Percentiles rank a stretch among this genome's conserved stretches.
Evolutionary conservation across 2,329 filamentous ascomycete genomes (phyloP).

Genomic region (Ceratocystis harringtonii): DNA sequence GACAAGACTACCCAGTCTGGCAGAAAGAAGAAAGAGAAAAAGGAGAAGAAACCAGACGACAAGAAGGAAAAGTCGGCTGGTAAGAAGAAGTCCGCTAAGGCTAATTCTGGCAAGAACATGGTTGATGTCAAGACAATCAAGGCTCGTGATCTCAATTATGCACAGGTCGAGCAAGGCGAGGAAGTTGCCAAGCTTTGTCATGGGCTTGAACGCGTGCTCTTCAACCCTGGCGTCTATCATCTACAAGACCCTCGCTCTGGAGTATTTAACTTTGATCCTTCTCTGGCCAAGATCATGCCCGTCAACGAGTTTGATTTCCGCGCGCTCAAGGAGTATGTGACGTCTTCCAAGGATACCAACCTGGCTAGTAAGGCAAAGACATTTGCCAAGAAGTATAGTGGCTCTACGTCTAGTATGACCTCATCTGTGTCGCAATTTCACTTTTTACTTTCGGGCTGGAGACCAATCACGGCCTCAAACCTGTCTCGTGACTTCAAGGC

Average conservation of each 20-base stretch:
- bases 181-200: constrained; percentile 50
- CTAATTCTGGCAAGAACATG: background rate
- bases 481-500: constrained; percentile 53
- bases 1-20: background rate
- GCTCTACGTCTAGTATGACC: constrained; percentile 96
- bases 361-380: constrained; percentile 54
- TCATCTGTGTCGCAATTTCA: constrained; percentile 78
- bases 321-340: constrained; percentile 72
- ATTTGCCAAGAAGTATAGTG: constrained; percentile 65
- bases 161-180: constrained; percentile 24
- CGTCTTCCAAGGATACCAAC: constrained; percentile 68
- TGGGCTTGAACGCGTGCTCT: constrained; percentile 75
- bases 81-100: background rate
- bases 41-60: background rate
- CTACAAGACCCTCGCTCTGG: constrained; percentile 75
- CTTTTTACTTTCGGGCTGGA: constrained; percentile 74
- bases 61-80: background rate
- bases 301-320: constrained; percentile 84
- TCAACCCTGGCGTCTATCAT: constrained; percentile 86
- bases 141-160: constrained; percentile 21
- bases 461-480: constrained; percentile 49
- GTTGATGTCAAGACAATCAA: constrained; percentile 23
- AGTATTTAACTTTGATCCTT: constrained; percentile 95
- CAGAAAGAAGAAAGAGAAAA: background rate
- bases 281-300: constrained; percentile 85